Conservation (phyloP, 2,329 filamentous ascomycete species). For the Talaromyces albobiverticillius region DNA sequence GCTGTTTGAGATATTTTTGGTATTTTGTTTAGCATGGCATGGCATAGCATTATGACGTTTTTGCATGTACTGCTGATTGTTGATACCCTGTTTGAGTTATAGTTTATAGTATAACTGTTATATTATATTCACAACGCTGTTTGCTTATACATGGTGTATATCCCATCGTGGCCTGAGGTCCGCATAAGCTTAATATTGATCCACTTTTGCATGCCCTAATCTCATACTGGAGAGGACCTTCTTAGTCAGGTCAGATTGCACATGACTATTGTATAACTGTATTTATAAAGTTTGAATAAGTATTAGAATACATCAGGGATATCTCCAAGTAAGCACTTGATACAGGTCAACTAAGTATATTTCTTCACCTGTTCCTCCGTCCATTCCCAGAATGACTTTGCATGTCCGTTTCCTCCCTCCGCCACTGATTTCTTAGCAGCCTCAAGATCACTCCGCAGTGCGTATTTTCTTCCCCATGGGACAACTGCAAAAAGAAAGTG, state of each 20-base stretch:
- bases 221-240: too few relatives aligned
- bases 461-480: background rate
- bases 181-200: too few relatives aligned
- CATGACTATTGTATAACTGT: too few relatives aligned
- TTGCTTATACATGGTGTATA: background rate
- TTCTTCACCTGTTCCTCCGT: conserved; percentile 2
- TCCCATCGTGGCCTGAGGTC: too few relatives aligned
- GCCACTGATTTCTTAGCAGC: background rate
- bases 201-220: too few relatives aligned
- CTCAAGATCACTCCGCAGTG: background rate
- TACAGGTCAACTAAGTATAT: background rate
- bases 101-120: background rate
- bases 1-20: background rate
- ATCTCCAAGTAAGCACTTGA: too few relatives aligned
- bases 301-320: too few relatives aligned
- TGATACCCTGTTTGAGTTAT: background rate
- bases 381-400: background rate
- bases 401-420: background rate
- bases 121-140: background rate
- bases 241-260: too few relatives aligned
- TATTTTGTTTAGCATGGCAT: background rate
- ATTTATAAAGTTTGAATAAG: too few relatives aligned
- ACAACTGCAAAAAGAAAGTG: background rate
- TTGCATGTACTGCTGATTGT: background rate
- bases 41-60: background rate